A percentile compares a stretch with the other conserved stretches of the same genome.
phyloP scores from a whole-genome alignment of 164 flowering plant species.

The Piper longum region DNA sequence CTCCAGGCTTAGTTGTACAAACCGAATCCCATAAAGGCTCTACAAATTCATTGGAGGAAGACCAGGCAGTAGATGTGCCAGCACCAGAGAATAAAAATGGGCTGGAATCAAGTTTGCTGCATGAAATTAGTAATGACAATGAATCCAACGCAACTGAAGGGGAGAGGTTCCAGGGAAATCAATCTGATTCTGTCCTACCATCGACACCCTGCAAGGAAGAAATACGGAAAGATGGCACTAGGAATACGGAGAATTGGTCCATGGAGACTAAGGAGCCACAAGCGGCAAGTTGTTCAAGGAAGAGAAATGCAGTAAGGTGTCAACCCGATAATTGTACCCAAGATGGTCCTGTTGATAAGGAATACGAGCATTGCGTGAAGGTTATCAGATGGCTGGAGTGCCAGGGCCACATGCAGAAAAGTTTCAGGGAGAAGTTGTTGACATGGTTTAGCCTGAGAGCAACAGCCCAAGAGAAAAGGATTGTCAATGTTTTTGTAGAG shows the following conservation, averaged over 20 bases:
- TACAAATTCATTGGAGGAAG: conserved; percentile 6
- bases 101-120: conserved; percentile 16
- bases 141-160: conserved; percentile 25
- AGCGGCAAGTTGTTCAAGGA: conserved; percentile 27
- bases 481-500: conserved; percentile 74
- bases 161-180: conserved; percentile 31
- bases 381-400: conserved; percentile 69
- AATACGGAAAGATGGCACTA: conserved; percentile 26
- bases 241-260: conserved; percentile 20
- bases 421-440: conserved; percentile 73
- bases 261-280: conserved; percentile 31
- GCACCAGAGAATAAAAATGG: conserved; percentile 18
- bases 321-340: conserved; percentile 16
- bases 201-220: conserved; percentile 70
- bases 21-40: conserved; percentile 11
- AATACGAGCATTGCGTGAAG: conserved; percentile 73
- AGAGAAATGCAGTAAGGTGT: conserved; percentile 14
- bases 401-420: conserved; percentile 61
- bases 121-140: conserved; percentile 32
- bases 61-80: conserved; percentile 18
- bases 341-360: conserved; percentile 30
- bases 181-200: conserved; percentile 41
- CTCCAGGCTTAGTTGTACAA: conserved; percentile 6
- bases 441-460: conserved; percentile 93
- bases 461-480: conserved; percentile 48